Percentiles rank a stretch among this genome's conserved stretches.
Evolutionary conservation across 805 yeast genomes (phyloP).

Genomic region (Priceomyces medius): DNA sequence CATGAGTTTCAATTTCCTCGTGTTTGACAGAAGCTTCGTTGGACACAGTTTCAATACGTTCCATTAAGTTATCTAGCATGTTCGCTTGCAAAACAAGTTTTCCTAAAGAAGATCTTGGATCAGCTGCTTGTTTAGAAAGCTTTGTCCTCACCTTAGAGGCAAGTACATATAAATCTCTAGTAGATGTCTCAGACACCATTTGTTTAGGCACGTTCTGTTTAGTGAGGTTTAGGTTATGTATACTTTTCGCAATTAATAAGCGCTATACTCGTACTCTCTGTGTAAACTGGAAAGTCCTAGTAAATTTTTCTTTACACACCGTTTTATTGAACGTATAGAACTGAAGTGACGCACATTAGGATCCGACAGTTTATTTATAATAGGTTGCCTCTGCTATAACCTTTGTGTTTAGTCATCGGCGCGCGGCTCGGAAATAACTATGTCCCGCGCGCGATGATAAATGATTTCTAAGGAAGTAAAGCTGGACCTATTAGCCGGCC

Average conservation of each 20-base stretch:
- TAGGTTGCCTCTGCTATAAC: neutral
- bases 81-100: conserved; percentile 69
- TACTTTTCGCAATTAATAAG: no score
- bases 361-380: neutral
- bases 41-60: conserved; percentile 30
- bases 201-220: no score
- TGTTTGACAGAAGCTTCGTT: conserved; percentile 17
- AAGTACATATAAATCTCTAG: conserved; percentile 56
- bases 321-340: no score
- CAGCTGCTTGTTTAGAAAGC: conserved; percentile 60
- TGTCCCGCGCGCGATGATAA: neutral
- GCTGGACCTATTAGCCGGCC: no score
- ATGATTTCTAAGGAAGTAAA: neutral
- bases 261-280: no score
- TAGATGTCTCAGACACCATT: conserved; percentile 17
- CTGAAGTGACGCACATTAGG: no score
- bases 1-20: conserved; percentile 12
- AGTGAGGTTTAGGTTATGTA: no score
- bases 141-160: conserved; percentile 66
- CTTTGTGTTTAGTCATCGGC: conserved; percentile 1
- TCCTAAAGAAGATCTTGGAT: conserved; percentile 56
- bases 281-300: no score
- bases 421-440: neutral
- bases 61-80: conserved; percentile 64
- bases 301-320: no score